A percentile compares a stretch with the other conserved stretches of the same genome.
These are phyloP conservation scores for Alopecurus myosuroides DNA, from an alignment of 176 grass and related monocot genomes.

Conservation along the genomic window DNA sequence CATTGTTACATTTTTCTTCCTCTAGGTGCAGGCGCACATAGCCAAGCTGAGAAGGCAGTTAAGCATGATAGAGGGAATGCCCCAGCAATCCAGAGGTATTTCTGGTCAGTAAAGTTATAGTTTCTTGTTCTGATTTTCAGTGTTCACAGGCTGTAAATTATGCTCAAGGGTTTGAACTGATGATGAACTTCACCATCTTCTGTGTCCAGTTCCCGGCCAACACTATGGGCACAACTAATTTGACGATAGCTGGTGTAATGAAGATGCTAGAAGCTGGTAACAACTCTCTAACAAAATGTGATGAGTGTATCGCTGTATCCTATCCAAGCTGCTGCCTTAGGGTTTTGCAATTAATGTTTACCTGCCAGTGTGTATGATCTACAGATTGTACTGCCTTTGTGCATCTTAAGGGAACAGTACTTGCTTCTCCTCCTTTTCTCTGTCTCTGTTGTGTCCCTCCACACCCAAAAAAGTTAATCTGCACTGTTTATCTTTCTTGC, in stretches of 20 bases:
- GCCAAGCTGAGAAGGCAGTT: conserved; percentile 92
- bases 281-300: conserved; percentile 8
- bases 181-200: conserved; percentile 5
- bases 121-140: background rate
- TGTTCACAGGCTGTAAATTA: background rate
- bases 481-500: background rate
- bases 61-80: conserved; percentile 79
- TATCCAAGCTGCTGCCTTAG: background rate
- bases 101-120: conserved; percentile 54
- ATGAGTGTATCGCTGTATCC: background rate
- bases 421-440: background rate
- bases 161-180: background rate
- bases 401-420: conserved; percentile 8
- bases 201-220: conserved; percentile 37
- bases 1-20: background rate
- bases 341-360: background rate
- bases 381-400: background rate
- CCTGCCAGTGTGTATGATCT: conserved; percentile 10
- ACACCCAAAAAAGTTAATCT: background rate
- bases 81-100: conserved; percentile 59
- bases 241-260: conserved; percentile 5
- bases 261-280: conserved; percentile 23
- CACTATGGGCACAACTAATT: conserved; percentile 42
- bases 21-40: conserved; percentile 86
- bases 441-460: background rate